Evolutionary conservation across 2,329 filamentous ascomycete species (phyloP), one percentile per base, ranked within the genome.

Genomic region (Penicillium sp.): DNA sequence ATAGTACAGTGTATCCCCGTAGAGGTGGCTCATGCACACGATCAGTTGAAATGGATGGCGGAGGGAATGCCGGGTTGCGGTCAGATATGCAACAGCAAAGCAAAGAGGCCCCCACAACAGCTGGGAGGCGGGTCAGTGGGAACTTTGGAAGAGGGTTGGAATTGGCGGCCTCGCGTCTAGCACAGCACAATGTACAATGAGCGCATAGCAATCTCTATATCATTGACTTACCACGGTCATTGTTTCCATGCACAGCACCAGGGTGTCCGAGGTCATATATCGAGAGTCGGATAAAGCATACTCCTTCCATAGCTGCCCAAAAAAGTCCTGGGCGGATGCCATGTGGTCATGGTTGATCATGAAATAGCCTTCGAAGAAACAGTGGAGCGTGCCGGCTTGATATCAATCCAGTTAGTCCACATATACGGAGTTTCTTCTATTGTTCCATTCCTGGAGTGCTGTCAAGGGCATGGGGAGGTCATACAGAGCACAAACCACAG

Each of bases 281-380:
- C 92, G 84, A 56, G 92, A 96, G 78, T 96, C 92, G 2, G 90
- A 93, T 37, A 93, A 83, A 3, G 90, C 84, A 73, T 96, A 96
- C 76, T 96, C 92, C 73, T 96, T 96, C 92, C 92, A 96, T 47
- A 96, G 81, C 79, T 96, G 91, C 2, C 89, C 91, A 58, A 93
- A 89, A 7, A 95, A 78, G 56, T 88, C 87, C 72, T 92, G 88
- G 60, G 86, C 86, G 11, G 84, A 80, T 0, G 87, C 86, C 73
- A 96, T 83, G 25, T 78, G 79, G 22, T 80, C 76, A 73, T 91
- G 89, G 72, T 93, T 86, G 63, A 85, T 75, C 63, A 92, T 83
- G 72, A 92, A 96, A 75, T 96, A 96, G 39, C 89, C 90, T 79
- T 96, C 92, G 74, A 96, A 96, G 70, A 90, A 88, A 57, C 89